Base-by-base conservation (phyloP, 495 filamentous ascomycete genomes). In the Friedmanniomyces endolithicus region DNA sequence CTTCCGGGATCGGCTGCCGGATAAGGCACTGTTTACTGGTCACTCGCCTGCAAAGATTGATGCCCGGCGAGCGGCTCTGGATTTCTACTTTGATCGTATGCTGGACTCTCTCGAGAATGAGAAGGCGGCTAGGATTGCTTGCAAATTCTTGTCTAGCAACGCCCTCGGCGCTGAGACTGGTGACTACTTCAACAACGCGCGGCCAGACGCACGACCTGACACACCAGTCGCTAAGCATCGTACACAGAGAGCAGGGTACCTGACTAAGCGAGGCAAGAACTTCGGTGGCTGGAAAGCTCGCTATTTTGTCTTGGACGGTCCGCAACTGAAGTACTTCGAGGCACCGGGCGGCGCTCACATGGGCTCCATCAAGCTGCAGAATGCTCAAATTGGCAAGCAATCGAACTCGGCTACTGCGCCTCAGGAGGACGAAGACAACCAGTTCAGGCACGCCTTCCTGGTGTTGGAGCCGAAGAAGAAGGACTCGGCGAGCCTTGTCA, bases 231-330 rank as follows among this genome's bases (percentile, higher is more conserved):
- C 55, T 1, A 69, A 85, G 57, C 81, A 80, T 2, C 81, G 80
- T 51, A 80, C 84, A 0, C 74, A 81, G 57, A 90, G 90, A 64
- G 88, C 83, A 64, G 92, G 92, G 16, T 97, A 96, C 72, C 73
- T 98, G 29, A 96, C 92, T 7, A 98, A 98, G 71, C 75, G 85
- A 53, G 92, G 92, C 24, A 98, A 98, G 73, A 96, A 95, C 61
- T 97, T 97, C 69, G 92, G 92, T 23, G 92, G 92, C n/a, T 98
- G 92, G 92, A 98, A 98, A 67, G 88, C 87, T 16, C 78, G 92
- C 52, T 97, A 86, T 65, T 98, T 98, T 62, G 77, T 95, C 43
- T 78, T 98, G 0, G 87, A 97, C 63, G 88, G 88, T 1, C 87
- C 94, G 16, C 76, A 87, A 34, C 70, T 98, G 58, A 88, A 84